Percentiles rank a stretch among this genome's conserved stretches.
phyloP scores from a whole-genome alignment of 2,329 filamentous ascomycete genomes.

The Thermothelomyces thermophilus region DNA sequence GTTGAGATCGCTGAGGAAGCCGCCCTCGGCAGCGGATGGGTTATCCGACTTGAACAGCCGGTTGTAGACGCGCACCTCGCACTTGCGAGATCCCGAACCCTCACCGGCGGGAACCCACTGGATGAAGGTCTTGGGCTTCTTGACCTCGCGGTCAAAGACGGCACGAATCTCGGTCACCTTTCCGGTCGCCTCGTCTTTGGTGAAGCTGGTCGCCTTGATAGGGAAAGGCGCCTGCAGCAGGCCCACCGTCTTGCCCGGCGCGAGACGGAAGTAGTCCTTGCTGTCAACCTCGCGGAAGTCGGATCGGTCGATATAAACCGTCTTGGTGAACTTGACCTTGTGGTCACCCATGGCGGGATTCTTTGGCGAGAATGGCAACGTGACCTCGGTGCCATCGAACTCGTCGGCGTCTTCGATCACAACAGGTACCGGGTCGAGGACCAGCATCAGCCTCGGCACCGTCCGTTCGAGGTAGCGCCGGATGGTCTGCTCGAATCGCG shows the following conservation, averaged over 20 bases:
- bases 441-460: conserved; percentile 81
- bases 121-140: conserved; percentile 74
- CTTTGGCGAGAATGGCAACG: conserved; percentile 58
- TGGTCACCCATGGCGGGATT: conserved; percentile 30
- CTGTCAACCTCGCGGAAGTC: conserved; percentile 64
- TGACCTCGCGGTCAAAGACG: conserved; percentile 62
- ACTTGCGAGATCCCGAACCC: conserved; percentile 58
- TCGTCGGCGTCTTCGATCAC: conserved; percentile 73
- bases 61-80: conserved; percentile 74
- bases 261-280: conserved; percentile 63
- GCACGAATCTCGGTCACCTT: conserved; percentile 40
- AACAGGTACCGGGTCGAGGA: conserved; percentile 78
- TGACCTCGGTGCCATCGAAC: conserved; percentile 47
- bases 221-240: conserved; percentile 59
- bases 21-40: conserved; percentile 68
- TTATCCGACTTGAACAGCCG: conserved; percentile 81
- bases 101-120: conserved; percentile 72
- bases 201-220: conserved; percentile 56
- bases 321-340: conserved; percentile 48
- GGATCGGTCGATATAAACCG: conserved; percentile 61
- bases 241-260: conserved; percentile 61
- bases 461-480: conserved; percentile 81
- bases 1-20: conserved; percentile 79
- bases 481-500: conserved; percentile 78
- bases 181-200: conserved; percentile 51